Base-by-base conservation (phyloP, 352 stramenopile species). In the Phytophthora citrophthora region DNA sequence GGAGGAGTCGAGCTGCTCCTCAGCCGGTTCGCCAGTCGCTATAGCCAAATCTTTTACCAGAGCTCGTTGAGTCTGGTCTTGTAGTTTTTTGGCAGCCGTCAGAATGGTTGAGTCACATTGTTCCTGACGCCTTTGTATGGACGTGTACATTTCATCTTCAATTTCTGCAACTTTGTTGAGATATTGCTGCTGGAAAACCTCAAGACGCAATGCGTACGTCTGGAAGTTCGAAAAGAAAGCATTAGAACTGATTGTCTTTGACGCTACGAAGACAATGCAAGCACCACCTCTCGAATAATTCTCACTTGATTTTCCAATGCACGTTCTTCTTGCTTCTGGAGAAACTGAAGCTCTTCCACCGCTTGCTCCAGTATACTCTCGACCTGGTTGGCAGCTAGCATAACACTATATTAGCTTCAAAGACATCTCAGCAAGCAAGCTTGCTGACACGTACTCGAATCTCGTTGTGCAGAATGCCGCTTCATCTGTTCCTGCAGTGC, bases 141-240 rank as follows among this genome's bases (percentile, higher is more conserved):
- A 68, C 0, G 34, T 24, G 5, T 77, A 68, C 74, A 83, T 79
- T 40, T 88, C 78, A 8, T 73, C 67, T 55, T 79, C 68, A 39
- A 90, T 83, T 51, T 88, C 78, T 1, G 68, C 68, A 24, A 86
- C 74, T 66, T 82, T 83, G 31, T 68, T 79, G 5, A 77, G 56
- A 34, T 89, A 85, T 53, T 89, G 78, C 34, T 89, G 79, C 54
- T 89, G 77, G 45, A 91, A 84, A 11, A 88, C 56, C 39, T 89
- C 71, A 12, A 91, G 62, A 2, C 75, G 82, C 23, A 88, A 67
- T 0, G 74, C 36, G 45, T 81, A 90, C 58, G 72, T 83, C 78
- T 90, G 23, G 29, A 13, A 18, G 43, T 27, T 1, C 12, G 31
- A 3, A 29, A 40, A 9, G 40, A 4, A 16, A 41, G 12, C 16